Evolutionary conservation across 495 filamentous ascomycete species (phyloP).

Genomic region (Tuber umbilicatum): DNA sequence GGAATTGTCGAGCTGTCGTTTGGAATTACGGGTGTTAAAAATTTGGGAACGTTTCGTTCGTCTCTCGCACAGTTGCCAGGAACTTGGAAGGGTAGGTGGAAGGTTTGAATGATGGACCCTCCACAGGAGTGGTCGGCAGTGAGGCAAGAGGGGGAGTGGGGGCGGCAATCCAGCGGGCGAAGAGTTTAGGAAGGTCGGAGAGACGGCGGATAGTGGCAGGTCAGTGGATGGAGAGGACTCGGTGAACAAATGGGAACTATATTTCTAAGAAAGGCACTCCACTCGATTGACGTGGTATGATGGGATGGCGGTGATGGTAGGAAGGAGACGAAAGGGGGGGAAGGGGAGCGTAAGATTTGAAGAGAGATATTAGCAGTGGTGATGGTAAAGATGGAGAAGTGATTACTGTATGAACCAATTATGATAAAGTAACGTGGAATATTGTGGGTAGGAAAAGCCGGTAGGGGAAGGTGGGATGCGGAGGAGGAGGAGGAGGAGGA

Average conservation of each 20-base stretch:
- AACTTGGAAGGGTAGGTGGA: slow-evolving; percentile 12
- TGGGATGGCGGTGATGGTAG: slow-evolving; percentile 13
- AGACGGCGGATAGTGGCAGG: slow-evolving; percentile 22
- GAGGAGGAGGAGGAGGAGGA: slow-evolving; percentile 6
- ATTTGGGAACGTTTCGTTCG: slow-evolving; percentile 15
- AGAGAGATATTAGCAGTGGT: slow-evolving; percentile 10
- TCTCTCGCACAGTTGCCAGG: slow-evolving; percentile 15
- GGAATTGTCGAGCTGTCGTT: slow-evolving; percentile 9
- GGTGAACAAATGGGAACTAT: not conserved
- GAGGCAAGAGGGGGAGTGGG: slow-evolving; percentile 31
- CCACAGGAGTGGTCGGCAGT: slow-evolving; percentile 11
- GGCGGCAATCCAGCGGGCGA: slow-evolving; percentile 26
- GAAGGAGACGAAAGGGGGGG: slow-evolving; percentile 18
- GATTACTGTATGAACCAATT: slow-evolving; percentile 9
- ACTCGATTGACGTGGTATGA: slow-evolving; percentile 7
- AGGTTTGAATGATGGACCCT: slow-evolving; percentile 25
- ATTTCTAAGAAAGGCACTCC: slow-evolving; percentile 19
- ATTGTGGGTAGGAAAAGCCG: not conserved
- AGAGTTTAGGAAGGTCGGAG: slow-evolving; percentile 37
- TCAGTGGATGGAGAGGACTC: slow-evolving; percentile 20
- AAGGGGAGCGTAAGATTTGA: slow-evolving; percentile 12
- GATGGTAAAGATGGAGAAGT: slow-evolving; percentile 15
- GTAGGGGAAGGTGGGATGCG: slow-evolving; percentile 11
- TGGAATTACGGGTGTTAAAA: slow-evolving; percentile 5
- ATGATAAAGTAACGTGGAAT: not conserved